Conservation (phyloP, 1,284 basidiomycete genomes). For the Apiotrichum gracile region DNA sequence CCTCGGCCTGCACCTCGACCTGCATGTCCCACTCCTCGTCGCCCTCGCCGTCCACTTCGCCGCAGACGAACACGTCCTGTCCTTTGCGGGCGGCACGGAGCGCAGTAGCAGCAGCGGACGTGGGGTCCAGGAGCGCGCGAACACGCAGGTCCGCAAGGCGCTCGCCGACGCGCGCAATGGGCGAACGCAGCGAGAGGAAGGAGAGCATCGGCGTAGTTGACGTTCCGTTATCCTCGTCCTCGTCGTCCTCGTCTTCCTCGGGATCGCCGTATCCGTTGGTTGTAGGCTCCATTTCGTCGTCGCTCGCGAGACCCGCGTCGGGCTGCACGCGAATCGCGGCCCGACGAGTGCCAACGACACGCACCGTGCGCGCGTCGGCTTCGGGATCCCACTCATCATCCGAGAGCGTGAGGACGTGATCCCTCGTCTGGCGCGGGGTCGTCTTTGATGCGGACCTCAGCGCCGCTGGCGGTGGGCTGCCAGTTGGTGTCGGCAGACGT, state of each 20-base stretch:
- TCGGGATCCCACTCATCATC: constrained; percentile 40
- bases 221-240: constrained; percentile 1
- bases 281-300: constrained; percentile 5
- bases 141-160: constrained; percentile 29
- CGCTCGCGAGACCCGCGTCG: constrained; percentile 1
- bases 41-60: constrained; percentile 16
- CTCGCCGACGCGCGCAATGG: constrained; percentile 8
- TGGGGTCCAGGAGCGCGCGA: constrained; percentile 37
- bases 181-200: constrained; percentile 24
- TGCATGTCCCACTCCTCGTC: neutral
- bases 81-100: constrained; percentile 28
- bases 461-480: neutral
- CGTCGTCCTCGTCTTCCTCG: constrained; percentile 1
- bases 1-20: constrained; percentile 4
- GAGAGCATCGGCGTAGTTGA: neutral
- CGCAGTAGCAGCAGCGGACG: constrained; percentile 14
- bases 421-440: neutral
- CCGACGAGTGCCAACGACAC: constrained; percentile 12
- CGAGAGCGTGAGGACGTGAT: constrained; percentile 22
- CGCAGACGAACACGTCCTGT: constrained; percentile 31
- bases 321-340: neutral
- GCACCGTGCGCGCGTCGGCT: constrained; percentile 4
- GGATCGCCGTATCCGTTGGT: neutral
- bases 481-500: neutral
- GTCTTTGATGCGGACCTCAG: neutral